Evolutionary conservation across 2,329 filamentous ascomycete genomes (phyloP), one percentile per base, ranked within the genome.

Genomic region (Paradendryphiella salina): DNA sequence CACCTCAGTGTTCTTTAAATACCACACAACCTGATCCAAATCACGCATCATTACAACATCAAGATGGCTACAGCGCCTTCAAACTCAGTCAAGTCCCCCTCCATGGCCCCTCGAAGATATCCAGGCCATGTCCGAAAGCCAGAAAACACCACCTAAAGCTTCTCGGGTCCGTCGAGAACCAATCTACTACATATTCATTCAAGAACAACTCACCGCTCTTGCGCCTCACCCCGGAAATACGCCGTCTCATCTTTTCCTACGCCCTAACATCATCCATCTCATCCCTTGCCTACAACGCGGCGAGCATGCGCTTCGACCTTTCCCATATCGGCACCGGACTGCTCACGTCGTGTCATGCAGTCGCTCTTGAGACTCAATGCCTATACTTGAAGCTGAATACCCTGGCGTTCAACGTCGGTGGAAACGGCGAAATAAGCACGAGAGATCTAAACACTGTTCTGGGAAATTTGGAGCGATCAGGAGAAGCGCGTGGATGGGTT

Each of bases 161-260:
- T n/a, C 29, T 50, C 14, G 34, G 37, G 3, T 23, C 37, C 3
- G 4, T 40, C 5, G 17, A 35, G 14, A 17, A 34, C 2, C 11
- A 41, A 3, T 6, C 23, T 14, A 17, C 10, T 29, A 13, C 28
- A 5, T 20, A 23, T 9, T 29, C n/a, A 28, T 17, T 31, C 2
- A 46, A 37, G n/a, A 21, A n/a, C 8, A 31, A 14, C 20, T 56
- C 54, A 3, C 46, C 44, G 9, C 45, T 60, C 17, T 49, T 61
- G 11, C 9, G 32, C 9, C 54, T 63, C 11, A 56, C 56, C 1
- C 38, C 46, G 32, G 60, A 63, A 26, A 28, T 63, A 13, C 50
- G 56, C 26, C 31, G 31, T 34, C 39, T 52, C 20, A 60, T 61
- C 21, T 61, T 47, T n/a, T 6, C 21, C 4, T 38, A 54, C 18